Percentiles rank a stretch among this genome's conserved stretches.
These are phyloP conservation scores for Penicillium psychrosexuale DNA, from an alignment of 2,329 filamentous ascomycete genomes.

Conservation along the genomic window DNA sequence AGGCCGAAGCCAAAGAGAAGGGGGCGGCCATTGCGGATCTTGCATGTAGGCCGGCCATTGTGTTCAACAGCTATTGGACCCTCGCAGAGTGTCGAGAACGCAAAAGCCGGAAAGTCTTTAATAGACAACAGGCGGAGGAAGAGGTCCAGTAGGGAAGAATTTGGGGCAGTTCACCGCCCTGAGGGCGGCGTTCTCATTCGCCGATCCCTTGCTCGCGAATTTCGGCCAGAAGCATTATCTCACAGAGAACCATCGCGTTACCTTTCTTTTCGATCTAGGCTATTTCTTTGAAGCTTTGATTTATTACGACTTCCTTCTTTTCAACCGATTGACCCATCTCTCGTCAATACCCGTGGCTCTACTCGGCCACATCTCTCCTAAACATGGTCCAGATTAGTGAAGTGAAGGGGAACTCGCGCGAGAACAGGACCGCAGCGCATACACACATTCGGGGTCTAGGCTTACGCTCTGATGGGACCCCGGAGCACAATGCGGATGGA, in stretches of 20 bases:
- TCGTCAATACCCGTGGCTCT: constrained; percentile 19
- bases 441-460: constrained; percentile 97
- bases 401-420: constrained; percentile 89
- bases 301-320: background rate
- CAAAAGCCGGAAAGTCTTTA: background rate
- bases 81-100: background rate
- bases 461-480: constrained; percentile 77
- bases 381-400: constrained; percentile 86
- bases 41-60: constrained; percentile 33
- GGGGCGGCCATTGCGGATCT: constrained; percentile 32
- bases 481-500: constrained; percentile 73
- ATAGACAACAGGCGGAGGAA: constrained; percentile 8
- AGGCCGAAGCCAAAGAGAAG: constrained; percentile 37
- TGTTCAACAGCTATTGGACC: constrained; percentile 13
- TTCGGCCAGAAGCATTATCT: constrained; percentile 31
- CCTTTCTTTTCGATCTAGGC: constrained; percentile 13
- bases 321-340: constrained; percentile 3
- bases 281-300: constrained; percentile 11
- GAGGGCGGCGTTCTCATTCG: constrained; percentile 29
- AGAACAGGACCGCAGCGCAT: constrained; percentile 93
- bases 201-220: constrained; percentile 33
- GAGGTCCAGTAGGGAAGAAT: constrained; percentile 26
- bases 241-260: constrained; percentile 13
- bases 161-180: constrained; percentile 40
- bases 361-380: constrained; percentile 26